Percentiles rank a stretch among this genome's conserved stretches.
These are phyloP conservation scores for Suillus sp. DNA, from an alignment of 768 basidiomycete genomes.

Conservation along the genomic window DNA sequence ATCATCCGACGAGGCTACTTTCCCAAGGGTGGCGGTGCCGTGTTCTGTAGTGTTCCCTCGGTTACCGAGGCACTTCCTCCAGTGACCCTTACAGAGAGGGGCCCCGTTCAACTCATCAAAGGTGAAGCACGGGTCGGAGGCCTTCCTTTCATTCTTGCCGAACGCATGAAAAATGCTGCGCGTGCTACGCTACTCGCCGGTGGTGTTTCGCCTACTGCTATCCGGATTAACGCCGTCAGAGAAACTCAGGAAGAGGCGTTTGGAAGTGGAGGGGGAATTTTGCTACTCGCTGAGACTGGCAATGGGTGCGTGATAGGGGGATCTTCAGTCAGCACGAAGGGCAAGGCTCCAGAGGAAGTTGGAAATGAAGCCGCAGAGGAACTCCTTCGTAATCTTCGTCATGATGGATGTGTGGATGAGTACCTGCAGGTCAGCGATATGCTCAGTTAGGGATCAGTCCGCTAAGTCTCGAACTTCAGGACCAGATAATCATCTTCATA, in stretches of 20 bases:
- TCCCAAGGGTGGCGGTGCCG: constrained; percentile 72
- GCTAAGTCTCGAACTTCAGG: constrained; percentile 38
- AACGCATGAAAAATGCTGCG: constrained; percentile 60
- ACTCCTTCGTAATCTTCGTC: constrained; percentile 54
- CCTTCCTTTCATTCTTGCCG: constrained; percentile 57
- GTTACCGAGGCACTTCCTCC: constrained; percentile 44
- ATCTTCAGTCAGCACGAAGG: constrained; percentile 62
- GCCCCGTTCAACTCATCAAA: constrained; percentile 48
- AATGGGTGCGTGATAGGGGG: constrained; percentile 69
- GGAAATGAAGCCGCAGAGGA: constrained; percentile 65
- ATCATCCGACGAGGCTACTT: constrained; percentile 67
- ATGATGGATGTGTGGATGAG: constrained; percentile 76
- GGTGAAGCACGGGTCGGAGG: constrained; percentile 70
- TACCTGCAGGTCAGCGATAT: constrained; percentile 49
- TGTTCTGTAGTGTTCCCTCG: constrained; percentile 42
- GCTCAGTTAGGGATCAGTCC: background rate
- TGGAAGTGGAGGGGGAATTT: constrained; percentile 72
- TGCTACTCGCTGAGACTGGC: constrained; percentile 75
- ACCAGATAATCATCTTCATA: constrained; percentile 79
- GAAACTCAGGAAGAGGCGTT: constrained; percentile 47
- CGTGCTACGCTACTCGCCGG: constrained; percentile 40
- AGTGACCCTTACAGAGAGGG: constrained; percentile 58
- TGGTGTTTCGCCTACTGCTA: constrained; percentile 33
- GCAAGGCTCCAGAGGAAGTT: constrained; percentile 44
- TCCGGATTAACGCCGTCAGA: constrained; percentile 45